phyloP scores from a whole-genome alignment of 176 grass and related monocot genomes.

The Zea mays region DNA sequence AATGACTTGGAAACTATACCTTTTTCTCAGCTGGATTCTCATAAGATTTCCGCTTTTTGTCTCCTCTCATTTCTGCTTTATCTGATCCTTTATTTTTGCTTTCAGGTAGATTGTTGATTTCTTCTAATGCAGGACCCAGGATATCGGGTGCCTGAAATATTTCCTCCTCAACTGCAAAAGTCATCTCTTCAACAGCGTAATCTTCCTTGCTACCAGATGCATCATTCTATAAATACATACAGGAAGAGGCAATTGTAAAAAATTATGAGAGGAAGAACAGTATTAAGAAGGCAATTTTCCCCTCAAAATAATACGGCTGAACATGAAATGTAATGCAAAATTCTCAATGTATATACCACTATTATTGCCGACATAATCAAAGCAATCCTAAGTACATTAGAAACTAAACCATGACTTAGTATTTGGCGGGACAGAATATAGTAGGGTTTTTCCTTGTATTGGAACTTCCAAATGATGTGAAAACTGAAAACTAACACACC shows the following conservation, averaged over 20 bases:
- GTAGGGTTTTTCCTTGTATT: conserved; percentile 9
- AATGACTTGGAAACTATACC: conserved; percentile 46
- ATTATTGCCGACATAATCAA: conserved; percentile 19
- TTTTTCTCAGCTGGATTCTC: conserved; percentile 84
- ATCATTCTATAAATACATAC: conserved; percentile 60
- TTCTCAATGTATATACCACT: background rate
- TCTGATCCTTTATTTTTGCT: conserved; percentile 49
- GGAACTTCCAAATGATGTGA: background rate
- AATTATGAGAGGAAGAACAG: background rate
- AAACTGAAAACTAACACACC: conserved; percentile 7
- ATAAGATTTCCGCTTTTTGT: conserved; percentile 67
- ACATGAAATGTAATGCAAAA: conserved; percentile 11
- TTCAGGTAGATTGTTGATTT: conserved; percentile 28
- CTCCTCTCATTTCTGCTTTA: conserved; percentile 55
- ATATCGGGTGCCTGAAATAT: conserved; percentile 55
- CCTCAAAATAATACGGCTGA: conserved; percentile 12
- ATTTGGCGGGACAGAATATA: conserved; percentile 1
- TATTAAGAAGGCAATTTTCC: background rate
- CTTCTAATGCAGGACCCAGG: conserved; percentile 47
- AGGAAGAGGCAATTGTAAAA: background rate
- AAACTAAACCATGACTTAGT: background rate
- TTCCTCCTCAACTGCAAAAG: conserved; percentile 75
- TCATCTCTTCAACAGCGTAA: conserved; percentile 91
- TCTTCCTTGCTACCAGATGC: conserved; percentile 42
- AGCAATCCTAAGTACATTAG: conserved; percentile 7